These are phyloP conservation scores for Quercus agrifolia DNA, from an alignment of 306 rosid species.

Conservation along the genomic window DNA sequence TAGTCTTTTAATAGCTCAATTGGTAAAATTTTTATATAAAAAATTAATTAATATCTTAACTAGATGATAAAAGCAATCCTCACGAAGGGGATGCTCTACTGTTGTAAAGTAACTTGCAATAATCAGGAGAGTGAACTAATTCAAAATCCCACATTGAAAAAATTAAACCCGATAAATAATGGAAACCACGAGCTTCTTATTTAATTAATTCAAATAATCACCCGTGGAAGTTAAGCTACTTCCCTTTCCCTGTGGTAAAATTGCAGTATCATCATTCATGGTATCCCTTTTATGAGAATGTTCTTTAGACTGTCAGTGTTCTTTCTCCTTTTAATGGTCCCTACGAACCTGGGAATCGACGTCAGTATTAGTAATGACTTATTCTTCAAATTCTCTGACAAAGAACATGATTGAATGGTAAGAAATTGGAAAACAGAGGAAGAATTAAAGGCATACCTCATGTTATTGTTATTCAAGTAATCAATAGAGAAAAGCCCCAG, in stretches of 20 bases:
- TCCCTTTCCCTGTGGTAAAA: not conserved
- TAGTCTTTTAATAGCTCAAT: too few species aligned
- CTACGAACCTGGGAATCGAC: not conserved
- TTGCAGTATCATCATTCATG: not conserved
- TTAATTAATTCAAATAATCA: constrained; percentile 11
- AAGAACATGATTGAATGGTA: not conserved
- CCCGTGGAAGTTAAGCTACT: constrained; percentile 29
- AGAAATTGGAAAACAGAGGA: too few species aligned
- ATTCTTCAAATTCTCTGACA: not conserved
- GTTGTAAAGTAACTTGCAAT: too few species aligned
- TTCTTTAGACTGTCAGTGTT: not conserved
- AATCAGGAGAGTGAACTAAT: not conserved
- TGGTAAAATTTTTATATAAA: too few species aligned
- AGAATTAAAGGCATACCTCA: too few species aligned
- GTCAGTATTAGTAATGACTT: not conserved
- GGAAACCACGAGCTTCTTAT: not conserved
- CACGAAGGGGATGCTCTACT: accelerated
- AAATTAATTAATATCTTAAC: too few species aligned
- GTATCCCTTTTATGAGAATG: not conserved
- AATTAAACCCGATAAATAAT: not conserved
- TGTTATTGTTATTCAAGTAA: too few species aligned
- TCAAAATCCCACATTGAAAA: not conserved
- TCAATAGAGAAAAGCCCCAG: too few species aligned
- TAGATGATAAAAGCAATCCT: too few species aligned
- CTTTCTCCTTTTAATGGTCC: not conserved